Conservation (phyloP, 2,329 filamentous ascomycete species). For the Onygenales sp. region DNA sequence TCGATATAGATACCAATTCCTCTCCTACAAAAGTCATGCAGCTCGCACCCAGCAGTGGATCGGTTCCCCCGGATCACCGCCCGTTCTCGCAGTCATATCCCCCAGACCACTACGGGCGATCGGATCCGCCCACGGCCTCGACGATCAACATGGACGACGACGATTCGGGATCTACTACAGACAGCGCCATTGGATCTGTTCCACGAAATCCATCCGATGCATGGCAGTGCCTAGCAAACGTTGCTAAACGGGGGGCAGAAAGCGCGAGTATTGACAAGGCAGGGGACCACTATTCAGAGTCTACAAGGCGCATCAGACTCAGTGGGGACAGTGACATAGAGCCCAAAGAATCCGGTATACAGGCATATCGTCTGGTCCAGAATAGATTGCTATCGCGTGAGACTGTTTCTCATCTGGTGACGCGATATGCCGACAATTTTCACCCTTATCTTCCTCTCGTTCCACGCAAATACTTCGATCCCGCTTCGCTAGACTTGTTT, state of each 20-base stretch:
- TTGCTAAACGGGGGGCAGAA: constrained; percentile 30
- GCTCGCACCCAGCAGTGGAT: constrained; percentile 15
- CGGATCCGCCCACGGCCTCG: constrained; percentile 20
- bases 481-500: constrained; percentile 44
- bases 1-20: constrained; percentile 18
- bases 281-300: constrained; percentile 15
- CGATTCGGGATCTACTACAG: constrained; percentile 26
- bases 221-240: constrained; percentile 38
- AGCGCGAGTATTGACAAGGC: constrained; percentile 14
- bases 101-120: constrained; percentile 25
- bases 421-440: constrained; percentile 55
- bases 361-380: constrained; percentile 34
- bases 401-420: constrained; percentile 43
- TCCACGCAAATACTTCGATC: constrained; percentile 49
- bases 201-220: constrained; percentile 39
- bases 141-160: constrained; percentile 26
- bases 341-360: constrained; percentile 24
- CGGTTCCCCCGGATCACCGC: constrained; percentile 19
- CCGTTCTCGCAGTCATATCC: constrained; percentile 22
- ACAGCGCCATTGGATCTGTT: constrained; percentile 30
- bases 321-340: constrained; percentile 19
- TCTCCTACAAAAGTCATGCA: constrained; percentile 20
- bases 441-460: constrained; percentile 64
- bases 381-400: constrained; percentile 38
- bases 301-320: constrained; percentile 17